Evolutionary conservation across 306 rosid genomes (phyloP).

Genomic region (Elaeagnus macrophylla): DNA sequence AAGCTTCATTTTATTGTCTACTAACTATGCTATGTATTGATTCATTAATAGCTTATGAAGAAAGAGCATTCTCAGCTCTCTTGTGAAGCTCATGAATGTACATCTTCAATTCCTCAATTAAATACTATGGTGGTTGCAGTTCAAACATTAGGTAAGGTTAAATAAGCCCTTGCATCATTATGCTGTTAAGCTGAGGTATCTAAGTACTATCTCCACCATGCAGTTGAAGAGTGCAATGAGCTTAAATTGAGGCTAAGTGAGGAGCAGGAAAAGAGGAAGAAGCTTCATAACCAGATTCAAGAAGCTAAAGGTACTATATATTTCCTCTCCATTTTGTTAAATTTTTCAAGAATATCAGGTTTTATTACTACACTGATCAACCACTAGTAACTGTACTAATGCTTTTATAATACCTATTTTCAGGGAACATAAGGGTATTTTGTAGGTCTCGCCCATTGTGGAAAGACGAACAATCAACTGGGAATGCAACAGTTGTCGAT

Average conservation of each 20-base stretch:
- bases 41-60: constrained; percentile 19
- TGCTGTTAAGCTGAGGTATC: not conserved
- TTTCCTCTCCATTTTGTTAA: not conserved
- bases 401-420: constrained; percentile 2
- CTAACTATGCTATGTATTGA: not conserved
- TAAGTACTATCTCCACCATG: constrained; percentile 4
- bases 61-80: constrained; percentile 11
- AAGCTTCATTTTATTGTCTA: not conserved
- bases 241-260: constrained; percentile 19
- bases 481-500: constrained; percentile 12
- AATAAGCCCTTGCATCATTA: not conserved
- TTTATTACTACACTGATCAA: not conserved
- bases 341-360: not conserved
- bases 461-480: constrained; percentile 22
- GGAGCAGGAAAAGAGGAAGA: constrained; percentile 21
- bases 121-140: constrained; percentile 21
- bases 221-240: constrained; percentile 12
- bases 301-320: constrained; percentile 21
- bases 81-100: constrained; percentile 11
- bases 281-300: constrained; percentile 21
- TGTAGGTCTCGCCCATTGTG: constrained; percentile 50
- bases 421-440: constrained; percentile 63
- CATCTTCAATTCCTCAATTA: constrained; percentile 18
- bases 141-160: constrained; percentile 22
- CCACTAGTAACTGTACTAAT: not conserved